phyloP scores from a whole-genome alignment of 2,329 filamentous ascomycete species.

The Ophiostoma montium region DNA sequence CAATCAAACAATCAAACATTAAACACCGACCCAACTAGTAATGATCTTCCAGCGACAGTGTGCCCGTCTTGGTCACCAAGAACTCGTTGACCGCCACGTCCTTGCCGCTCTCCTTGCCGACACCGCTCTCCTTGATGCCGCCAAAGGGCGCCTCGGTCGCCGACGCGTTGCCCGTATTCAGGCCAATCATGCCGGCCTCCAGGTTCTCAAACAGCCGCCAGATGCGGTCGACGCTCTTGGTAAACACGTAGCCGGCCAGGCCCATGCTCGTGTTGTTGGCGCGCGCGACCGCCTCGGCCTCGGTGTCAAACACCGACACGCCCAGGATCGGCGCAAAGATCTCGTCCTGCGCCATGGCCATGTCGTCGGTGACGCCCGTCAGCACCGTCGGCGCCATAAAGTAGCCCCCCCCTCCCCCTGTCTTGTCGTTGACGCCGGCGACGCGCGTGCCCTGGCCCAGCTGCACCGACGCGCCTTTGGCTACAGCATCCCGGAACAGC shows the following conservation, averaged over 20 bases:
- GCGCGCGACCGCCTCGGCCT: slow-evolving; percentile 37
- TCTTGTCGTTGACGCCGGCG: not conserved
- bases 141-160: slow-evolving; percentile 32
- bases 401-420: slow-evolving; percentile 34
- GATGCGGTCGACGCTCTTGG: slow-evolving; percentile 36
- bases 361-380: slow-evolving; percentile 30
- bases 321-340: slow-evolving; percentile 45
- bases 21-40: slow-evolving; percentile 14
- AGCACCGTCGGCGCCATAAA: slow-evolving; percentile 52
- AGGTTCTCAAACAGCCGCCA: slow-evolving; percentile 45
- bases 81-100: slow-evolving; percentile 33
- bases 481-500: slow-evolving; percentile 51
- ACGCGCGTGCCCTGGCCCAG: slow-evolving; percentile 42
- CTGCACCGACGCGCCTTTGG: slow-evolving; percentile 48
- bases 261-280: slow-evolving; percentile 48
- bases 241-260: slow-evolving; percentile 27
- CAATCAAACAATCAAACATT: not conserved
- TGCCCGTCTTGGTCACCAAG: slow-evolving; percentile 31
- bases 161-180: slow-evolving; percentile 27
- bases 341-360: slow-evolving; percentile 37
- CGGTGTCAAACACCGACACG: slow-evolving; percentile 40
- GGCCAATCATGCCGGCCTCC: slow-evolving; percentile 36
- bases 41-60: slow-evolving; percentile 26
- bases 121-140: slow-evolving; percentile 33
- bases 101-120: slow-evolving; percentile 33